Percentiles rank a stretch among this genome's conserved stretches.
Evolutionary conservation across 306 rosid genomes (phyloP).

Genomic region (Canavalia gladiata): DNA sequence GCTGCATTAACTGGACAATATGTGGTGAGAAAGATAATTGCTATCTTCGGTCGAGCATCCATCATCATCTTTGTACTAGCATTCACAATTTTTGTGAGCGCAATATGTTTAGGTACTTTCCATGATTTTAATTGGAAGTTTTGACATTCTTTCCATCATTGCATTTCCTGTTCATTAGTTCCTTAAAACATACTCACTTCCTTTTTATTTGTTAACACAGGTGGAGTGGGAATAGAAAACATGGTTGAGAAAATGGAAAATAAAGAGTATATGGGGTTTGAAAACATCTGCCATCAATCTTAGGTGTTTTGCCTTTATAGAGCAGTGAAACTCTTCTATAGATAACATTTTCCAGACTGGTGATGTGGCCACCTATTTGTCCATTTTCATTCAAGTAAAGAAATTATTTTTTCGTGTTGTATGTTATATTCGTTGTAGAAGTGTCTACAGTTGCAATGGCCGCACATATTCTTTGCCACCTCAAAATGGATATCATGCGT

Average conservation of each 20-base stretch:
- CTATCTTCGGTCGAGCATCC: constrained; percentile 77
- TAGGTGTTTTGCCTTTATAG: constrained; percentile 31
- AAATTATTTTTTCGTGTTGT: neutral
- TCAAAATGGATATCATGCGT: neutral
- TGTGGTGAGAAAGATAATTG: constrained; percentile 77
- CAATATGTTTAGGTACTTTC: constrained; percentile 78
- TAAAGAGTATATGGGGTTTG: constrained; percentile 79
- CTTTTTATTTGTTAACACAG: constrained; percentile 46
- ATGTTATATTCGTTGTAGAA: constrained; percentile 36
- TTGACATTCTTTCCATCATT: neutral
- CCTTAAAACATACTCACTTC: constrained; percentile 19
- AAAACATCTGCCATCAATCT: constrained; percentile 64
- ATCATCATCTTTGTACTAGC: constrained; percentile 84
- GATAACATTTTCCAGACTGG: neutral
- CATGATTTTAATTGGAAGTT: neutral
- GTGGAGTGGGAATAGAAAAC: constrained; percentile 83
- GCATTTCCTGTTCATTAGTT: neutral
- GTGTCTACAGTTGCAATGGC: constrained; percentile 1
- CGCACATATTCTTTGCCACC: constrained; percentile 24
- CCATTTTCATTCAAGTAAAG: constrained; percentile 37
- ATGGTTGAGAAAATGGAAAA: constrained; percentile 83
- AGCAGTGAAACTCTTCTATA: constrained; percentile 11
- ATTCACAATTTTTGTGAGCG: constrained; percentile 76
- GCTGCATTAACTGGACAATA: constrained; percentile 86
- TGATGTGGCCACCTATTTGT: constrained; percentile 17